phyloP scores from a whole-genome alignment of 2,329 filamentous ascomycete genomes.

The Pyrenophora seminiperda region DNA sequence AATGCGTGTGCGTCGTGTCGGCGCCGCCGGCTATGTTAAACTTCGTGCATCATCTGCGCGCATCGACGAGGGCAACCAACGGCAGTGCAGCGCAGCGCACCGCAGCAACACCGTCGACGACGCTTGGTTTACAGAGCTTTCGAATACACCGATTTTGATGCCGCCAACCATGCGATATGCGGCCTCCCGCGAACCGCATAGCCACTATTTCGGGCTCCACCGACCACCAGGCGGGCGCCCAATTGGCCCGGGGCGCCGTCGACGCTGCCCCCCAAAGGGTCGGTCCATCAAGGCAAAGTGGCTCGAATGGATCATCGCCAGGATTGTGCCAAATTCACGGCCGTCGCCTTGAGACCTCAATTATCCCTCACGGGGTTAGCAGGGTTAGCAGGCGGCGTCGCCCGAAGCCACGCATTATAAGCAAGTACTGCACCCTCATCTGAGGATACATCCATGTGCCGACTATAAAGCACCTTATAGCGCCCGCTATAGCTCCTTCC shows the following conservation, averaged over 20 bases:
- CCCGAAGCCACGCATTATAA: slow-evolving; percentile 37
- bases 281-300: slow-evolving; percentile 33
- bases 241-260: slow-evolving; percentile 28
- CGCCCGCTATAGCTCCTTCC: slow-evolving; percentile 20
- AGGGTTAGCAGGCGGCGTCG: slow-evolving; percentile 34
- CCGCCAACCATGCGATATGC: slow-evolving; percentile 10
- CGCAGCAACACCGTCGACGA: not conserved
- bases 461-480: slow-evolving; percentile 36
- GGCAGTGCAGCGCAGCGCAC: slow-evolving; percentile 5
- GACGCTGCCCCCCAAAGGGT: slow-evolving; percentile 20
- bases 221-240: not conserved
- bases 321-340: slow-evolving; percentile 34
- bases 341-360: slow-evolving; percentile 32
- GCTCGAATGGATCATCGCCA: slow-evolving; percentile 41
- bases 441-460: slow-evolving; percentile 2
- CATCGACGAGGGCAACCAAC: slow-evolving; percentile 13
- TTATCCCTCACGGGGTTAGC: slow-evolving; percentile 28
- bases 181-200: slow-evolving; percentile 20
- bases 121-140: slow-evolving; percentile 14
- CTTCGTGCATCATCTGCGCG: slow-evolving; percentile 9
- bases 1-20: slow-evolving; percentile 22
- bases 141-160: slow-evolving; percentile 15
- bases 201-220: slow-evolving; percentile 28
- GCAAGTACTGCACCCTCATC: slow-evolving; percentile 21
- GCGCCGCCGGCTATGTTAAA: slow-evolving; percentile 23